Evolutionary conservation across 352 stramenopile genomes (phyloP).

Genomic region (Globisporangium emineosum): DNA sequence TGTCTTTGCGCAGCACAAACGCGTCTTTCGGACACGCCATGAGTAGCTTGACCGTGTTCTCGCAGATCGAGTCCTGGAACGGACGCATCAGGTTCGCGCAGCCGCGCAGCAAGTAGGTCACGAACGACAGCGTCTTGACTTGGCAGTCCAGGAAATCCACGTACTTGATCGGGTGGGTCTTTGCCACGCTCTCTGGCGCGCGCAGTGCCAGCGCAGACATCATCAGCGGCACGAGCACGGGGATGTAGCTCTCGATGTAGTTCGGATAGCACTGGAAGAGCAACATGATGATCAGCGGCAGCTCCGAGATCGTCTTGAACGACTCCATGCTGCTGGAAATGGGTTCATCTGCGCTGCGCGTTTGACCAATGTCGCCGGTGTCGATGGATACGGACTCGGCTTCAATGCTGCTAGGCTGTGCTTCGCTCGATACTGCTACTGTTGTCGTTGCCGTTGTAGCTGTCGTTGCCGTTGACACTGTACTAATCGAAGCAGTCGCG

Average conservation of each 20-base stretch:
- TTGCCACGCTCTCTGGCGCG: constrained; percentile 55
- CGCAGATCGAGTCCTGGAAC: constrained; percentile 93
- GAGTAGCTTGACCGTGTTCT: constrained; percentile 94
- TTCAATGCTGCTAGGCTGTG: constrained; percentile 8
- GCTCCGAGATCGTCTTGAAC: constrained; percentile 96
- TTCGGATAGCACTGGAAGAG: constrained; percentile 98
- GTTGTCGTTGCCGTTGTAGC: constrained; percentile 19
- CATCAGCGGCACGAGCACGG: constrained; percentile 95
- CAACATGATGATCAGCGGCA: constrained; percentile 97
- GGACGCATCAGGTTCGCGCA: constrained; percentile 92
- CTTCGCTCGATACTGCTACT: constrained; percentile 17
- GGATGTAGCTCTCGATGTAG: constrained; percentile 95
- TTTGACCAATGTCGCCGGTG: constrained; percentile 15
- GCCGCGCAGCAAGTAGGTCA: constrained; percentile 95
- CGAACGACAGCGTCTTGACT: constrained; percentile 97
- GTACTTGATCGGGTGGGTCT: constrained; percentile 66
- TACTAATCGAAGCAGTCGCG: background rate
- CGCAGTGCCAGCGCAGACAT: constrained; percentile 92
- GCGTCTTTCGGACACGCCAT: constrained; percentile 93
- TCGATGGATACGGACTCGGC: constrained; percentile 17
- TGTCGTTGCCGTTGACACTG: constrained; percentile 5
- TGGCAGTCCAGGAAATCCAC: constrained; percentile 94
- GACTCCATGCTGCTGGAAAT: constrained; percentile 87
- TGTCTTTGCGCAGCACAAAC: constrained; percentile 94
- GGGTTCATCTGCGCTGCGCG: constrained; percentile 30